Conservation (phyloP, 1,139 yeast genomes). For the Saccharomyces pastorianus region DNA sequence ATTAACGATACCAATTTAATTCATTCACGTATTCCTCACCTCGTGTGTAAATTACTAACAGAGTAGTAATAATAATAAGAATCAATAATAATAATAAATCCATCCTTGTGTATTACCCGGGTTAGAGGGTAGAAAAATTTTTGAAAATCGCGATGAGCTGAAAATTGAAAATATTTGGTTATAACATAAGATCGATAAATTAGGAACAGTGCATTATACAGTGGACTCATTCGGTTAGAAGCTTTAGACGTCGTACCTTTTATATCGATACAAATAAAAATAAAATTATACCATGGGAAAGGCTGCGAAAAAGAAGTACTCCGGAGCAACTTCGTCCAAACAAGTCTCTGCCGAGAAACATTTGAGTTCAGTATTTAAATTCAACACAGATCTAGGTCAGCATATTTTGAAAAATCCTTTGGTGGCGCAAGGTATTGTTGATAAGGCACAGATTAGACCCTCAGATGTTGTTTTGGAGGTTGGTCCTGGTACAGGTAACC, state of each 20-base stretch:
- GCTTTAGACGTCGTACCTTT: not conserved
- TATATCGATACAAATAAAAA: not conserved
- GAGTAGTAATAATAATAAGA: not conserved
- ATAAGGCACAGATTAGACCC: constrained; percentile 87
- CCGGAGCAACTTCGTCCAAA: constrained; percentile 35
- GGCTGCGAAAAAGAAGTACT: constrained; percentile 33
- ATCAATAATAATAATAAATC: not conserved
- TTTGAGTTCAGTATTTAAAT: constrained; percentile 79
- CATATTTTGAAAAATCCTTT: constrained; percentile 93
- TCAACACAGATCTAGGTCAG: constrained; percentile 94
- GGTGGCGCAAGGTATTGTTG: constrained; percentile 96
- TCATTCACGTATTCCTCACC: not conserved
- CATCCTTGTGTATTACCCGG: not conserved
- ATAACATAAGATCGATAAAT: not conserved
- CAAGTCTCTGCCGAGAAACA: constrained; percentile 61
- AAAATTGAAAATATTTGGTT: not conserved
- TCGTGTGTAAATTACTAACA: not conserved
- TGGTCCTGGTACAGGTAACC: constrained; percentile 99
- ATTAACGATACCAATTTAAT: not conserved
- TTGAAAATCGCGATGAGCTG: not conserved
- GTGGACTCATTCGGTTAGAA: not conserved
- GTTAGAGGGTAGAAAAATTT: not conserved
- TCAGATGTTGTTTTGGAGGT: constrained; percentile 91
- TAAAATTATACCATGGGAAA: constrained; percentile 23
- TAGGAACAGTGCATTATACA: not conserved